Conservation (phyloP, 1,139 yeast genomes). For the Casaregolazyma suthepensis region DNA sequence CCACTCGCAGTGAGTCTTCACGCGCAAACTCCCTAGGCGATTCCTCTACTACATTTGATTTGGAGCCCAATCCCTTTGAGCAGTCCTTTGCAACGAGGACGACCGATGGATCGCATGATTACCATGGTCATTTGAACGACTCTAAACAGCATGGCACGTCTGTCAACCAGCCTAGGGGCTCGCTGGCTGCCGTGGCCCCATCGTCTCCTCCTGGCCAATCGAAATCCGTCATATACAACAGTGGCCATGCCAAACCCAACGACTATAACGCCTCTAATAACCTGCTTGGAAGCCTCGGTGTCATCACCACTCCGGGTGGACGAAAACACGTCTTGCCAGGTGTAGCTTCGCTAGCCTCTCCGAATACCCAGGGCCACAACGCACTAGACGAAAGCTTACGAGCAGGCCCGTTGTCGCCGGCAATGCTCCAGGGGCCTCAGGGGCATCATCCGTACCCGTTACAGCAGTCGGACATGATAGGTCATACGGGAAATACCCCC, state of each 20-base stretch:
- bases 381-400: slow-evolving; percentile 27
- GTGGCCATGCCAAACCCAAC: background rate
- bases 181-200: background rate
- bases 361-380: slow-evolving; percentile 23
- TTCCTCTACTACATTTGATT: slow-evolving; percentile 41
- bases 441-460: slow-evolving; percentile 6
- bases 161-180: background rate
- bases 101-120: slow-evolving; percentile 8
- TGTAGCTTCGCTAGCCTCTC: slow-evolving; percentile 32
- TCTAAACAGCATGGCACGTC: slow-evolving; percentile 7
- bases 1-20: background rate
- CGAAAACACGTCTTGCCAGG: slow-evolving; percentile 31
- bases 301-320: slow-evolving; percentile 30
- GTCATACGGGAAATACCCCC: background rate
- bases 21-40: background rate
- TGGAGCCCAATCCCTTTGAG: slow-evolving; percentile 95
- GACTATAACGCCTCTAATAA: background rate
- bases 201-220: background rate
- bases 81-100: slow-evolving; percentile 73
- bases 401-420: slow-evolving; percentile 32
- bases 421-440: slow-evolving; percentile 31
- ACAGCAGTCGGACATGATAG: background rate
- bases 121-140: background rate
- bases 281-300: slow-evolving; percentile 9
- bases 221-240: background rate